A percentile compares a stretch with the other conserved stretches of the same genome.
Evolutionary conservation across 768 basidiomycete genomes (phyloP).

Genomic region (Pleurotus pulmonarius): DNA sequence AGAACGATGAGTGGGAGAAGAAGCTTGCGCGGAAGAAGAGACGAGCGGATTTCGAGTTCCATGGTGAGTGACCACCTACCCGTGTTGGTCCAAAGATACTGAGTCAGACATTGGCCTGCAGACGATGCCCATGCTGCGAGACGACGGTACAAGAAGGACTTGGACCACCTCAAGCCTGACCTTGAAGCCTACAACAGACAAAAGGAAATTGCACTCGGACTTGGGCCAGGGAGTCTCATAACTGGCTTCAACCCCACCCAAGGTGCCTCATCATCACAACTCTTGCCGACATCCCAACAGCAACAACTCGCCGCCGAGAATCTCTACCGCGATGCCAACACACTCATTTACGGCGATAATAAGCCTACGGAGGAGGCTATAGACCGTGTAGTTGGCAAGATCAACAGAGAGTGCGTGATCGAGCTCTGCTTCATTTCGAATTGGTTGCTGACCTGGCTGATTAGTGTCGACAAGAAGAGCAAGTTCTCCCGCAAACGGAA

Average conservation of each 20-base stretch:
- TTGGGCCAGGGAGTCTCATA: conserved; percentile 47
- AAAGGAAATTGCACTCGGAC: conserved; percentile 81
- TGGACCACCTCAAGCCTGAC: conserved; percentile 87
- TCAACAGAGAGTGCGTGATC: conserved; percentile 81
- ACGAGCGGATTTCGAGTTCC: conserved; percentile 86
- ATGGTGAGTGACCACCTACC: conserved; percentile 55
- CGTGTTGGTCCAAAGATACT: neutral
- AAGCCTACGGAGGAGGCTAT: conserved; percentile 96
- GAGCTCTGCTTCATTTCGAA: neutral
- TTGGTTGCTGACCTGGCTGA: conserved; percentile 7
- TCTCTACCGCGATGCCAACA: conserved; percentile 92
- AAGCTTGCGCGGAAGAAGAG: conserved; percentile 78
- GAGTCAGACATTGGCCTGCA: conserved; percentile 22
- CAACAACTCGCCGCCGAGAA: conserved; percentile 73
- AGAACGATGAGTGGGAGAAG: conserved; percentile 96
- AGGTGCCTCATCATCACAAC: conserved; percentile 35
- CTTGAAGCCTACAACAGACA: conserved; percentile 83
- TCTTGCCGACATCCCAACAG: conserved; percentile 52
- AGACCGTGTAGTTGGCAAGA: conserved; percentile 85
- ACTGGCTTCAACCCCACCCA: conserved; percentile 51
- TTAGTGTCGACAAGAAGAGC: conserved; percentile 83
- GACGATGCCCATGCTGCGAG: conserved; percentile 90
- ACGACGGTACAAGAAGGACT: conserved; percentile 87
- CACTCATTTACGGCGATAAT: conserved; percentile 89
- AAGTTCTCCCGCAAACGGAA: conserved; percentile 85